phyloP scores from a whole-genome alignment of 2,329 filamentous ascomycete genomes.

The Colletotrichum agaves region DNA sequence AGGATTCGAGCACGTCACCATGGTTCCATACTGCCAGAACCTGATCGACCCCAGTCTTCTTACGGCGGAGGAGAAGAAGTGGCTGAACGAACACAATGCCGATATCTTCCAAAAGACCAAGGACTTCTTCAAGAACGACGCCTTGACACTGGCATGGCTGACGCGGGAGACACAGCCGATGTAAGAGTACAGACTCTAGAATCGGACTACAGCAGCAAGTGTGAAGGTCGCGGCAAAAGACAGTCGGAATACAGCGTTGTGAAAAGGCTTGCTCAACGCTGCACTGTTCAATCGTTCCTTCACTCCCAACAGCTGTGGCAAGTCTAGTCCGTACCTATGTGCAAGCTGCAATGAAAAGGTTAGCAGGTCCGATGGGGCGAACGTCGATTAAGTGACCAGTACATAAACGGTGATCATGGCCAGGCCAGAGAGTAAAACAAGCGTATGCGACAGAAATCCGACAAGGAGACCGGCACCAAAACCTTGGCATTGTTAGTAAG shows the following conservation, averaged over 20 bases:
- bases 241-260: slow-evolving; percentile 34
- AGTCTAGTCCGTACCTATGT: slow-evolving; percentile 47
- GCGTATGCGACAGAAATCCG: slow-evolving; percentile 75
- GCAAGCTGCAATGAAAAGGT: slow-evolving; percentile 42
- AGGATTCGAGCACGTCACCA: slow-evolving; percentile 96
- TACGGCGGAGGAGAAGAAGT: slow-evolving; percentile 79
- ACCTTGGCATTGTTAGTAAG: slow-evolving; percentile 54
- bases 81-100: slow-evolving; percentile 87
- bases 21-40: slow-evolving; percentile 94
- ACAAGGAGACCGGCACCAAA: slow-evolving; percentile 73
- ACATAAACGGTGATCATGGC: slow-evolving; percentile 73
- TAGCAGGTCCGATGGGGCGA: not conserved
- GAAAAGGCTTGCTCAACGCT: slow-evolving; percentile 19
- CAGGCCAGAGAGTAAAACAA: slow-evolving; percentile 75
- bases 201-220: slow-evolving; percentile 63
- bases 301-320: slow-evolving; percentile 45
- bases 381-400: slow-evolving; percentile 28
- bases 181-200: slow-evolving; percentile 49
- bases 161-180: slow-evolving; percentile 84
- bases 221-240: slow-evolving; percentile 80
- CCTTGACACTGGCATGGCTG: slow-evolving; percentile 81
- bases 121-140: slow-evolving; percentile 78
- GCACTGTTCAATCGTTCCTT: slow-evolving; percentile 46
- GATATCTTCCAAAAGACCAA: slow-evolving; percentile 87
- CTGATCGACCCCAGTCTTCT: slow-evolving; percentile 82